Percentiles rank a stretch among this genome's conserved stretches.
Conservation (phyloP, 495 filamentous ascomycete genomes). For the Trichoderma erinaceum region DNA sequence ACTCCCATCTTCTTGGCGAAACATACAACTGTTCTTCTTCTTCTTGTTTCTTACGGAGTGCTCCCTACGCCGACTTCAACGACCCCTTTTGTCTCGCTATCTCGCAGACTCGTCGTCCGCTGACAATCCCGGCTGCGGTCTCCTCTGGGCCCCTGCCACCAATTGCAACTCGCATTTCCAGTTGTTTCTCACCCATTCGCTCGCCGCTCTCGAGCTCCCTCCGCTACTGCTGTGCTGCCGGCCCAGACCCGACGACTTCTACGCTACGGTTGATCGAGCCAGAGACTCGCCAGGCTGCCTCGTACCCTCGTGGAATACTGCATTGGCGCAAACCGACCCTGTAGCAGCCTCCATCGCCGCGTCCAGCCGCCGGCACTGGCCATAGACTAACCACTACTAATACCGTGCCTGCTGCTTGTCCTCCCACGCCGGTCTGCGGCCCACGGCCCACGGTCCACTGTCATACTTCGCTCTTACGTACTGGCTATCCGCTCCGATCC, state of each 20-base stretch:
- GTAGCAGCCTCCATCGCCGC: neutral
- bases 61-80: neutral
- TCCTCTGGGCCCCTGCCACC: neutral
- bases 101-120: neutral
- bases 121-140: neutral
- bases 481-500: slow-evolving; percentile 1
- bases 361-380: neutral
- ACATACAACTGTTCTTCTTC: neutral
- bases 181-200: neutral
- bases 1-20: neutral
- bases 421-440: slow-evolving; percentile 1
- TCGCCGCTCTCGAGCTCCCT: slow-evolving; percentile 4
- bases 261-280: neutral
- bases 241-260: slow-evolving; percentile 7
- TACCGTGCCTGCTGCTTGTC: slow-evolving; percentile 3
- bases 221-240: neutral
- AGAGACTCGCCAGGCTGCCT: slow-evolving; percentile 1
- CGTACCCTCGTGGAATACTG: neutral
- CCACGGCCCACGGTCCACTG: slow-evolving; percentile 6
- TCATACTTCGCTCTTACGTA: slow-evolving; percentile 10
- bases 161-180: neutral
- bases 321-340: neutral
- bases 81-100: slow-evolving; percentile 7
- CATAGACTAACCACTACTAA: neutral
- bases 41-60: too few relatives aligned